Evolutionary conservation across 2,329 filamentous ascomycete genomes (phyloP), one percentile per base, ranked within the genome.

Genomic region (Nothopassalora personata): DNA sequence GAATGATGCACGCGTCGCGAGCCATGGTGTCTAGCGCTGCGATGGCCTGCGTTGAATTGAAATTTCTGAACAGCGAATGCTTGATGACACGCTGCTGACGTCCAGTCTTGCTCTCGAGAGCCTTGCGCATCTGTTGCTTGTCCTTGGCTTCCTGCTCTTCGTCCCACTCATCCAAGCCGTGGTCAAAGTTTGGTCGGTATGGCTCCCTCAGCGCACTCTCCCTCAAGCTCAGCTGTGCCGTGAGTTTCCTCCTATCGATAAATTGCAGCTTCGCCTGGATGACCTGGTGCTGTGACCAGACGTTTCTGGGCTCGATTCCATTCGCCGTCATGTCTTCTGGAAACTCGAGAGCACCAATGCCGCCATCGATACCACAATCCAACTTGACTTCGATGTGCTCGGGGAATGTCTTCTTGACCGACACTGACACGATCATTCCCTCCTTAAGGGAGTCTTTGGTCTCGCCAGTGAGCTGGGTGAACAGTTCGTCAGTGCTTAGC

Each of bases 401-500:
- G 59, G 93, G 88, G 71, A 93, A 93, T 56, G 93, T 90, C 33
- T 94, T 84, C 62, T 91, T 89, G 66, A 97, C 87, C 54, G 89
- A 89, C 62, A 96, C 89, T 0, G 94, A 88, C 5, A 99, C 84
- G 64, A 97, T 90, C 92, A 97, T 97, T 66, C 89, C 90, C 69
- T 93, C 89, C 54, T 85, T 84, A 9, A 99, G 79, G 0, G 91
- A 90, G 0, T 94, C 88, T 60, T 84, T 81, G 0, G 91, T 97
- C 75, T 99, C 94, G 59, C 93, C 94, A 3, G 94, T 97, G 57
- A 97, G 86, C 87, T 97, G 97, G 43, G 91, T 94, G 75, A 97
- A 99, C 60, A 96, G 85, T 66, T 96, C 90, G 23, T 92, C 87
- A 0, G 86, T 81, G 28, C 79, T 80, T 45, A 96, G 79, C 53